Base-by-base conservation (phyloP, 768 basidiomycete genomes). In the Boletus vermiculosoides region DNA sequence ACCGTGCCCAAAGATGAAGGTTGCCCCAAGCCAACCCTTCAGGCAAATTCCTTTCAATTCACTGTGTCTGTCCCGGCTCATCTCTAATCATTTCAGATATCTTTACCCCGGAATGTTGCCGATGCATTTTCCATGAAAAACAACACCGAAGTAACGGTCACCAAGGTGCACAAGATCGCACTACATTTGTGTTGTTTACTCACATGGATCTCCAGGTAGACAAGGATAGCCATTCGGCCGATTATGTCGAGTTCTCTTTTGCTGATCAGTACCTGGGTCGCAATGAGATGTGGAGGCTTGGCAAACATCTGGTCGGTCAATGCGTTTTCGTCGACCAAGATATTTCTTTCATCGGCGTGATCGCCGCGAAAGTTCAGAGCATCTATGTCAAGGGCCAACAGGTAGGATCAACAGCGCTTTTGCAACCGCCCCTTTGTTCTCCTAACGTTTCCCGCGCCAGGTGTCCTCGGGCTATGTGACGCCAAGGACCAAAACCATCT, bases 221-320 rank as follows among this genome's bases (percentile, higher is more conserved):
- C 60, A 83, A 79, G 62, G 75, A 78, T 8, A 73, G 74, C 37
- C 80, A 83, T 57, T 80, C 76, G 25, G 91, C 90, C 1, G 86
- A 90, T 58, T 88, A 87, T 66, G 80, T 98, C 49, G 96, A 98
- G 66, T 81, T 98, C 55, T 85, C 86, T 45, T 98, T 98, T 67
- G 90, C 92, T 60, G 94, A 97, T 69, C 94, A 96, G 67, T 98
- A 98, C 69, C 79, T 98, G 16, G 96, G 95, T 16, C 84, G 97
- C 45, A 93, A 90, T 58, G 97, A 98, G 63, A 96, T 97, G 94
- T 98, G 95, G 93, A 79, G 94, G 47, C 78, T 98, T 9, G 87
- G 86, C n/a, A 86, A 89, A 68, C 80, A 87, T 50, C 79, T 98
- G 16, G 85, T 86, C 28, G 87, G 86, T 10, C 86, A 87, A 63